These are phyloP conservation scores for Tephrocybe sp. DNA, from an alignment of 768 basidiomycete species.

Conservation along the genomic window DNA sequence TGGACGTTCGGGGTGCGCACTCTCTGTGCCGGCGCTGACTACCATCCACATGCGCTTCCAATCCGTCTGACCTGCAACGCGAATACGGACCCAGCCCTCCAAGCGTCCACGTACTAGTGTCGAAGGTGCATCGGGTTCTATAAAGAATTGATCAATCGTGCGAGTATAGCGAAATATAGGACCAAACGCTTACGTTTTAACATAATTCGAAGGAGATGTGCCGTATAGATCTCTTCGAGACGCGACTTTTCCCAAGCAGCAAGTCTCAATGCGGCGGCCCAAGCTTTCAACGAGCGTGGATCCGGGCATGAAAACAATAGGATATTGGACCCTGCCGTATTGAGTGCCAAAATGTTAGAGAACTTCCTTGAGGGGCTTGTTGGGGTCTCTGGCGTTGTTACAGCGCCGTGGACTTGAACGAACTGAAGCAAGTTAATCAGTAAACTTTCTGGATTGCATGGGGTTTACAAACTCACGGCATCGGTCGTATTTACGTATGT, in stretches of 20 bases:
- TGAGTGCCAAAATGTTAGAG: conserved; percentile 82
- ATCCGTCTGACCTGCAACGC: conserved; percentile 95
- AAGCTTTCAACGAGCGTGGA: conserved; percentile 69
- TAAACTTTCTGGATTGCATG: not conserved
- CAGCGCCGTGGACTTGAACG: conserved; percentile 72
- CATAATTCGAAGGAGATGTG: conserved; percentile 85
- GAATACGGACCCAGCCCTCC: conserved; percentile 90
- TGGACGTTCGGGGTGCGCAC: conserved; percentile 20
- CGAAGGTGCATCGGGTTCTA: conserved; percentile 52
- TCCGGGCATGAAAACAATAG: conserved; percentile 84
- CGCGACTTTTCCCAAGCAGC: conserved; percentile 94
- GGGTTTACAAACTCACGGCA: conserved; percentile 55
- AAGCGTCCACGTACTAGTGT: conserved; percentile 69
- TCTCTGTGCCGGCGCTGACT: conserved; percentile 49
- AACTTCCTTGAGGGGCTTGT: conserved; percentile 55
- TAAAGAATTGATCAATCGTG: conserved; percentile 1
- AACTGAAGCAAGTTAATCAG: conserved; percentile 44
- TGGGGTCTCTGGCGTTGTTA: conserved; percentile 58
- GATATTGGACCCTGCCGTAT: conserved; percentile 90
- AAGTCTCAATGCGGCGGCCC: conserved; percentile 88
- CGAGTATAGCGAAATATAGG: conserved; percentile 1
- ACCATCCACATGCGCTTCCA: conserved; percentile 93
- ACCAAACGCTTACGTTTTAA: conserved; percentile 35
- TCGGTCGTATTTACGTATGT: conserved; percentile 86
- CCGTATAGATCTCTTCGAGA: conserved; percentile 96